A percentile compares a stretch with the other conserved stretches of the same genome.
Evolutionary conservation across 345 rosid species (phyloP).

Genomic region (Durio zibethinus): DNA sequence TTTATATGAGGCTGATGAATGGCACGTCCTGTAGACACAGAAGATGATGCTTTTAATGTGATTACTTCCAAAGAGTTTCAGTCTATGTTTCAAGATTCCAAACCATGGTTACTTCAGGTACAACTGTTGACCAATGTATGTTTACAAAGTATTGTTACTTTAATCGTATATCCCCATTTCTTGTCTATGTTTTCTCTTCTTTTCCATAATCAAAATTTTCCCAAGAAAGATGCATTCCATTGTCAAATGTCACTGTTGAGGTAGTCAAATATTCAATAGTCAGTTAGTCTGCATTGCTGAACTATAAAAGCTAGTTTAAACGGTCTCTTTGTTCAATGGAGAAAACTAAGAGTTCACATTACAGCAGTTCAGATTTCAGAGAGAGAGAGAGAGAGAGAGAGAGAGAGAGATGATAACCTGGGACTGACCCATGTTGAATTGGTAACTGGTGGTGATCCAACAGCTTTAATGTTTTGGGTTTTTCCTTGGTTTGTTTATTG

Average conservation of each 20-base stretch:
- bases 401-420: neutral
- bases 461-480: neutral
- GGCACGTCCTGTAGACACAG: constrained; percentile 33
- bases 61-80: constrained; percentile 52
- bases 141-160: neutral
- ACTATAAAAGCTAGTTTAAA: neutral
- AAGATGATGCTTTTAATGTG: constrained; percentile 41
- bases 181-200: neutral
- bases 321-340: neutral
- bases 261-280: neutral
- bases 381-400: neutral
- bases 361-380: neutral
- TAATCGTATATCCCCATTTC: neutral
- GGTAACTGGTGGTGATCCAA: neutral
- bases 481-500: neutral
- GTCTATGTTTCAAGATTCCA: constrained; percentile 43
- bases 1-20: constrained; percentile 11
- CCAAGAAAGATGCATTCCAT: neutral
- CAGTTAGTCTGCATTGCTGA: neutral
- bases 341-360: neutral
- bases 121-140: neutral
- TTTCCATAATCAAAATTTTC: neutral
- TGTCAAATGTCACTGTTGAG: neutral
- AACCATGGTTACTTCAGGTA: constrained; percentile 82
- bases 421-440: neutral